Evolutionary conservation across 768 basidiomycete species (phyloP).

Genomic region (Crassisporium funariophilum): DNA sequence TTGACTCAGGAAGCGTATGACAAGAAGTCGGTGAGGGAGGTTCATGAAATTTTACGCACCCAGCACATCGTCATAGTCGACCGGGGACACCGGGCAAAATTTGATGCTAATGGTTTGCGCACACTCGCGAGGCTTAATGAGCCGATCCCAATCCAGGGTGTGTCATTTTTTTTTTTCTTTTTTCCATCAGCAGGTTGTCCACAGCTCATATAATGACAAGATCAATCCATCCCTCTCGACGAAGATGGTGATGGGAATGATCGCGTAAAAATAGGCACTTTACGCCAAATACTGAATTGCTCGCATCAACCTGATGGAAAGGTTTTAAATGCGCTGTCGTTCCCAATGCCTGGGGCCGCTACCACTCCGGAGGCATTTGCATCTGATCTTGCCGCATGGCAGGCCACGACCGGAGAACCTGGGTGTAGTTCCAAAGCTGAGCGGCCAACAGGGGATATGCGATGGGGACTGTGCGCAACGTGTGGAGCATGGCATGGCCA

Average conservation of each 20-base stretch:
- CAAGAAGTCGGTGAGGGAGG: not conserved
- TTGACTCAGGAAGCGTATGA: not conserved
- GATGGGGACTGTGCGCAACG: not conserved
- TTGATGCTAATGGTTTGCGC: not conserved
- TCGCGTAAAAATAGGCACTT: not conserved
- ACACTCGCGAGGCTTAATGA: not conserved
- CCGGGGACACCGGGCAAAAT: not conserved
- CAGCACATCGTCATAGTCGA: not conserved
- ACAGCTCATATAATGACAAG: not conserved
- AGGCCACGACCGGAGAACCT: not conserved
- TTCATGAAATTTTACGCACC: not conserved
- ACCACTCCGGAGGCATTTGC: not conserved
- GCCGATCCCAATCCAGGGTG: not conserved
- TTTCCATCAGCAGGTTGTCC: not conserved
- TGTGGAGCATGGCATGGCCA: not conserved
- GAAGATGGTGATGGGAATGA: not conserved
- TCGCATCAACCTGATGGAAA: not conserved
- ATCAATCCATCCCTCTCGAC: not conserved
- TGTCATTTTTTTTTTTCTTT: not conserved
- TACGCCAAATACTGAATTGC: not conserved
- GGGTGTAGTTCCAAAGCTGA: not conserved
- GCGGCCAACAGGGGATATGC: not conserved
- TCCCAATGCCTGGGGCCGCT: not conserved
- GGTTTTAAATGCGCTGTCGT: not conserved
- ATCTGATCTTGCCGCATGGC: not conserved